A percentile compares a stretch with the other conserved stretches of the same genome.
Conservation (phyloP, 768 basidiomycete genomes). For the Arthromyces matolae region DNA sequence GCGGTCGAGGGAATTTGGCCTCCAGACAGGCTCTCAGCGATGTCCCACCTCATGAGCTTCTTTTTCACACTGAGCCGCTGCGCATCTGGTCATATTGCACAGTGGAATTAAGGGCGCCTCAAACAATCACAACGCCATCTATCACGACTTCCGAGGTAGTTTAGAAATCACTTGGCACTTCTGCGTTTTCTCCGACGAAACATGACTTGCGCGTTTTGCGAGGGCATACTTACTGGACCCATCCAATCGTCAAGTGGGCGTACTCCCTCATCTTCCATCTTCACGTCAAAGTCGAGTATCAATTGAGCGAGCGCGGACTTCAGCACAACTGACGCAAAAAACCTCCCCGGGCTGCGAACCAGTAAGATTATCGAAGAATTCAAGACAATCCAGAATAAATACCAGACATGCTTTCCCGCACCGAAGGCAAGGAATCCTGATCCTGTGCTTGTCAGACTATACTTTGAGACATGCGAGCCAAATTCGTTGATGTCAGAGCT, state of each 20-base stretch:
- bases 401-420: constrained; percentile 30
- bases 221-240: constrained; percentile 19
- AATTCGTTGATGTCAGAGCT: constrained; percentile 18
- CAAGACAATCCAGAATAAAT: not conserved
- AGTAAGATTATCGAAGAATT: not conserved
- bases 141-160: no score
- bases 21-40: no score
- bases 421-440: constrained; percentile 33
- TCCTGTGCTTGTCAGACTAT: constrained; percentile 24
- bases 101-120: no score
- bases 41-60: no score
- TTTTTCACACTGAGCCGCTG: no score
- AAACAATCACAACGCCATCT: no score
- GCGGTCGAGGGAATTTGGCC: no score
- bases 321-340: constrained; percentile 39
- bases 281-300: constrained; percentile 38
- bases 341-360: constrained; percentile 33
- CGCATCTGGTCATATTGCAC: no score
- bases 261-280: constrained; percentile 24
- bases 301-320: constrained; percentile 44
- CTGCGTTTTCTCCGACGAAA: constrained; percentile 17
- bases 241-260: constrained; percentile 26
- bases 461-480: constrained; percentile 20
- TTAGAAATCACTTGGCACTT: no score
- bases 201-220: constrained; percentile 24